These are phyloP conservation scores for Tricholomella constricta DNA, from an alignment of 768 basidiomycete genomes.

Conservation along the genomic window DNA sequence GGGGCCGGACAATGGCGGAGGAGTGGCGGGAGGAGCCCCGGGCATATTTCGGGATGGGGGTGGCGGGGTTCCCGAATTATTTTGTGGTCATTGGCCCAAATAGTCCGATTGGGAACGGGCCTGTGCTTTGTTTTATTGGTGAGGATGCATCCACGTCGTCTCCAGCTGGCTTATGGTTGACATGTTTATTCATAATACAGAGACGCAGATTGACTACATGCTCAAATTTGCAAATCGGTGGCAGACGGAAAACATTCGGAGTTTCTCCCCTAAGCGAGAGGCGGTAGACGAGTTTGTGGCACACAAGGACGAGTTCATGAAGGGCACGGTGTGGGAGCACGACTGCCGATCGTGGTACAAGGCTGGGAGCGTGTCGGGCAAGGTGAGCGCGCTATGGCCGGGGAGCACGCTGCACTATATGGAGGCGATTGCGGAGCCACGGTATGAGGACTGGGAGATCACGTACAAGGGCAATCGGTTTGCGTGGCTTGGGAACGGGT, in stretches of 20 bases:
- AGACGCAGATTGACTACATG: constrained; percentile 36
- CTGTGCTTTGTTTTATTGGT: constrained; percentile 34
- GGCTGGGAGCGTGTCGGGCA: constrained; percentile 25
- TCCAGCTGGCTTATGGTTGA: no score
- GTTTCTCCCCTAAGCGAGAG: constrained; percentile 35
- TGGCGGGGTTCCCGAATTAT: constrained; percentile 36
- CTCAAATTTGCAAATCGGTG: constrained; percentile 35
- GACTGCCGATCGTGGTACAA: constrained; percentile 40
- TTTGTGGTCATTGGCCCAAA: constrained; percentile 35
- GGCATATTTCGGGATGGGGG: constrained; percentile 32
- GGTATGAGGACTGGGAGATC: constrained; percentile 39
- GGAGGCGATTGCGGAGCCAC: constrained; percentile 31
- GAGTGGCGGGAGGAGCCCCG: constrained; percentile 34
- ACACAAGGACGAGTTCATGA: constrained; percentile 35
- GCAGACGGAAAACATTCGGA: constrained; percentile 39
- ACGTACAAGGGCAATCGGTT: constrained; percentile 36
- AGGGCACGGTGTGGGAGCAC: constrained; percentile 32
- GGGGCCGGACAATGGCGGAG: constrained; percentile 28
- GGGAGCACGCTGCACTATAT: constrained; percentile 39
- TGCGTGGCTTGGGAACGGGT: constrained; percentile 36
- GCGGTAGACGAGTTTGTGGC: constrained; percentile 35
- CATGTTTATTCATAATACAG: constrained; percentile 17
- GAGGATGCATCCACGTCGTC: no score
- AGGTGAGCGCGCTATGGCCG: constrained; percentile 35
- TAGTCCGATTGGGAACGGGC: constrained; percentile 37